Conservation (phyloP, 2,329 filamentous ascomycete genomes). For the Onygenales sp. region DNA sequence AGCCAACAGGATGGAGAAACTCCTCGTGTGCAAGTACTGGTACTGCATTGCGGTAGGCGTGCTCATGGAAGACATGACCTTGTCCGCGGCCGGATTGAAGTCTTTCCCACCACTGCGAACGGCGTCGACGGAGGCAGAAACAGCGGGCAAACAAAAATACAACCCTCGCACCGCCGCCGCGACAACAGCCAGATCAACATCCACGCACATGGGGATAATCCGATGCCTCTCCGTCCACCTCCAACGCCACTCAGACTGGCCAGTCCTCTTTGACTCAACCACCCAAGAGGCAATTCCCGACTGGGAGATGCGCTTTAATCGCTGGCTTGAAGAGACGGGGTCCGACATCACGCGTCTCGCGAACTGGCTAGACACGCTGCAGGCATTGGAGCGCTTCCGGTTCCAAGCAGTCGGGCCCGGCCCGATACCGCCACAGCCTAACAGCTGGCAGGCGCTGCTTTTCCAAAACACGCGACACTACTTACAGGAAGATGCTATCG, state of each 20-base stretch:
- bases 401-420: neutral
- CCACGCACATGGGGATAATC: neutral
- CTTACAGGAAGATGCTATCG: neutral
- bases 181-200: neutral
- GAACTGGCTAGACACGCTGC: neutral
- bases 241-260: neutral
- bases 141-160: neutral
- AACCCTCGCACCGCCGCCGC: no score
- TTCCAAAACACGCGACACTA: neutral
- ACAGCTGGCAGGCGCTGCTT: neutral
- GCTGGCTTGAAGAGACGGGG: neutral
- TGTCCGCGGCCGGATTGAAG: slow-evolving; percentile 1
- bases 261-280: neutral
- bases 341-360: neutral
- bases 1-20: neutral
- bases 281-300: neutral
- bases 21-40: slow-evolving; percentile 3
- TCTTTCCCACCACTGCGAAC: neutral
- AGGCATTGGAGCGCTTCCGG: neutral
- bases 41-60: slow-evolving; percentile 1
- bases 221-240: neutral
- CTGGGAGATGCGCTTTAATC: neutral
- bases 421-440: neutral
- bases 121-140: neutral
- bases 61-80: slow-evolving; percentile 2